Evolutionary conservation across 306 rosid species (phyloP).

Genomic region (Canavalia ensiformis): DNA sequence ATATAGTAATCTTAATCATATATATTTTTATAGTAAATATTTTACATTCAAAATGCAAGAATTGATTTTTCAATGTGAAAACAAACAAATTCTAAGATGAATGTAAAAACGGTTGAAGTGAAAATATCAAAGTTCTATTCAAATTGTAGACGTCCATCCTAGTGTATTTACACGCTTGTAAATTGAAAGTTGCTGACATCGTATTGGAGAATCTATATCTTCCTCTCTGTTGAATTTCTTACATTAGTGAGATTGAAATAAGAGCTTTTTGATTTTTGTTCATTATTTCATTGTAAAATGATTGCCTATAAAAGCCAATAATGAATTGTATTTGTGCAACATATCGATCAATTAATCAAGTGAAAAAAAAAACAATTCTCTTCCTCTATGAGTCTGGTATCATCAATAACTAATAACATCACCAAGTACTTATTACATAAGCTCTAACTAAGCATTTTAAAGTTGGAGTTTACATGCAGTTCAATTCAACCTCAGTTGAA

Average conservation of each 20-base stretch:
- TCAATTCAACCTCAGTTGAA: conserved; percentile 65
- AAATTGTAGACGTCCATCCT: not conserved
- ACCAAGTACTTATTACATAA: not conserved
- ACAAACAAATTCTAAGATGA: too few species aligned
- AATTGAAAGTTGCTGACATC: not conserved
- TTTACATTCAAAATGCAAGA: too few species aligned
- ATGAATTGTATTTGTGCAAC: too few species aligned
- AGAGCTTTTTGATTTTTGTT: not conserved
- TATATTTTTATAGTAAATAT: too few species aligned
- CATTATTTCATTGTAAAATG: not conserved
- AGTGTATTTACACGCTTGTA: not conserved
- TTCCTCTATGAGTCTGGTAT: not conserved
- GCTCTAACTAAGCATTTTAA: not conserved
- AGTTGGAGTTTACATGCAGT: conserved; percentile 28
- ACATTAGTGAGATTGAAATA: not conserved
- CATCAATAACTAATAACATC: not conserved
- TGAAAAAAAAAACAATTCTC: not conserved
- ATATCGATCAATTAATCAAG: too few species aligned
- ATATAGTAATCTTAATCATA: too few species aligned
- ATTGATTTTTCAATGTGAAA: too few species aligned
- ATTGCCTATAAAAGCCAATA: not conserved
- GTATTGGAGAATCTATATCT: too few species aligned
- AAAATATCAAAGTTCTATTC: not conserved
- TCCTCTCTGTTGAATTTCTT: not conserved
- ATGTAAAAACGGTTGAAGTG: too few species aligned